Evolutionary conservation across 1,139 yeast genomes (phyloP).

Genomic region (Kodamaea suecica): DNA sequence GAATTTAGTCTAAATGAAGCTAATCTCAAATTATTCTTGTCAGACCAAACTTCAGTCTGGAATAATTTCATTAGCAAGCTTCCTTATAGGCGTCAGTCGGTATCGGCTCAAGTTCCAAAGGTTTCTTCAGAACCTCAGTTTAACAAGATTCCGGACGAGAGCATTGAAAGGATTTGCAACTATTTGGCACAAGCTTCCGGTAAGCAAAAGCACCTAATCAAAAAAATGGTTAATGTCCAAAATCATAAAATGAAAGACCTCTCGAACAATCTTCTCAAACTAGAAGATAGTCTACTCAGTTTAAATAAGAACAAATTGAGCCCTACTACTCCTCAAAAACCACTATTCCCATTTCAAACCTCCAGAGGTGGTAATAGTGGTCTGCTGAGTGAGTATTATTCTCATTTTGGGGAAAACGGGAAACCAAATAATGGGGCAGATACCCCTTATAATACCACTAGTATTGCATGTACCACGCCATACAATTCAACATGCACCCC

Average conservation of each 20-base stretch:
- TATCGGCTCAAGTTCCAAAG: not conserved
- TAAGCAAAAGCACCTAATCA: slow-evolving; percentile 8
- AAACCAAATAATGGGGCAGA: not conserved
- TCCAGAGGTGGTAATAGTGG: too few species aligned
- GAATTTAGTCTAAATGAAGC: slow-evolving; percentile 6
- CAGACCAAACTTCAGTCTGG: slow-evolving; percentile 2
- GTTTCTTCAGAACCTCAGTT: not conserved
- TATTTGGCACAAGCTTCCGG: slow-evolving; percentile 7
- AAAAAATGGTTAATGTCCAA: slow-evolving; percentile 8
- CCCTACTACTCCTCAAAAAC: slow-evolving; percentile 1
- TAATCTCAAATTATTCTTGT: slow-evolving; percentile 1
- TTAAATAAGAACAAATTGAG: slow-evolving; percentile 8
- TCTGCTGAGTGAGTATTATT: too few species aligned
- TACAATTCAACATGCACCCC: not conserved
- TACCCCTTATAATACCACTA: not conserved
- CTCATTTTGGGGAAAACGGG: too few species aligned
- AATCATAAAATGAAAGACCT: slow-evolving; percentile 7
- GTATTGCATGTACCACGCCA: not conserved
- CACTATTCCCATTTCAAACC: not conserved
- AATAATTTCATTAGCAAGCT: slow-evolving; percentile 1
- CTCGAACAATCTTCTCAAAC: slow-evolving; percentile 5
- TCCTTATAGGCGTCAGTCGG: not conserved
- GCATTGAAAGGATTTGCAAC: slow-evolving; percentile 5
- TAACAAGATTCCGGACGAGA: slow-evolving; percentile 4
- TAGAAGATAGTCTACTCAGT: slow-evolving; percentile 7